phyloP scores from a whole-genome alignment of 2,329 filamentous ascomycete species.

The Cladobotryum protrusum region DNA sequence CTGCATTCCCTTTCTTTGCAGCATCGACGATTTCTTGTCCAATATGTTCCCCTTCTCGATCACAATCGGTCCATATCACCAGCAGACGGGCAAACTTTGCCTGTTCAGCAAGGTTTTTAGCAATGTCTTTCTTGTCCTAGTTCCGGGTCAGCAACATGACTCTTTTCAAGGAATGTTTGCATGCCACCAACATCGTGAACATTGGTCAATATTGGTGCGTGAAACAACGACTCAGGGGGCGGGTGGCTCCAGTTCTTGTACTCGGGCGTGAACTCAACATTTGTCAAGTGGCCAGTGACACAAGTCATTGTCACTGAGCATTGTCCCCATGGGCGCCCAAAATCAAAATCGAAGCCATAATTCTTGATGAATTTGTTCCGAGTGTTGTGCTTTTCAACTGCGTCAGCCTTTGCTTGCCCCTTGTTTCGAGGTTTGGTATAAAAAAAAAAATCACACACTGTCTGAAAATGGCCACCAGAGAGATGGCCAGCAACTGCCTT shows the following conservation, averaged over 20 bases:
- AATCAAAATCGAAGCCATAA: constrained; percentile 86
- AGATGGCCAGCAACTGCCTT: constrained; percentile 90
- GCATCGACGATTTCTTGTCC: constrained; percentile 83
- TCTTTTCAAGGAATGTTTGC: neutral
- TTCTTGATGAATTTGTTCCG: constrained; percentile 82
- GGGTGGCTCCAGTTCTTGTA: constrained; percentile 79
- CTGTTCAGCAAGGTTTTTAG: constrained; percentile 76
- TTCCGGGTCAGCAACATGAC: constrained; percentile 10
- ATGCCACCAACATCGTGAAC: constrained; percentile 54
- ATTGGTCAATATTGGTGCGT: constrained; percentile 64
- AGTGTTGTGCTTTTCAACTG: constrained; percentile 53
- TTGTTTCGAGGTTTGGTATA: neutral
- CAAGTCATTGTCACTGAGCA: constrained; percentile 91
- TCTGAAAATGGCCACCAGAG: constrained; percentile 65
- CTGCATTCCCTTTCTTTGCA: constrained; percentile 65
- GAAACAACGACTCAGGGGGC: constrained; percentile 72
- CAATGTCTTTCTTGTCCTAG: constrained; percentile 73
- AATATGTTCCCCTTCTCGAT: constrained; percentile 95
- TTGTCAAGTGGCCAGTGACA: constrained; percentile 81
- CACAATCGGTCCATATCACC: constrained; percentile 98
- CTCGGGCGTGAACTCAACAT: constrained; percentile 66
- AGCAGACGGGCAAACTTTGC: constrained; percentile 67
- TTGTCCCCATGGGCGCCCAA: constrained; percentile 70
- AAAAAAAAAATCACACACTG: constrained; percentile 48
- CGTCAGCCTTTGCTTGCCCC: constrained; percentile 16